These are phyloP conservation scores for Rhynchospora tenuis DNA, from an alignment of 176 grass and related monocot genomes.

Conservation along the genomic window DNA sequence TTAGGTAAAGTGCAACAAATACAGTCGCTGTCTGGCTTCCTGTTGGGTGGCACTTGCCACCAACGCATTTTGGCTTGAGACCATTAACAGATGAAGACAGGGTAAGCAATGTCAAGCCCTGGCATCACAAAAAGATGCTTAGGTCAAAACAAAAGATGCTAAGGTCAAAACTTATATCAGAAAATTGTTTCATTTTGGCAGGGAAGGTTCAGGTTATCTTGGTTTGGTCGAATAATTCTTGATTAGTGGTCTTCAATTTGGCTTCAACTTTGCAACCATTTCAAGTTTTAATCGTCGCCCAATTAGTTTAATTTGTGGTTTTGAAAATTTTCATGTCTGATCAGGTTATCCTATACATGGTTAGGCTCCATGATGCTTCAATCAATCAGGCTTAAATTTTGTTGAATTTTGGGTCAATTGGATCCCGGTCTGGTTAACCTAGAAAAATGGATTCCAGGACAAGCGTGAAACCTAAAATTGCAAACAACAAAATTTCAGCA, in stretches of 20 bases:
- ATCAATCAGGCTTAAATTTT: not conserved
- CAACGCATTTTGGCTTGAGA: constrained; percentile 36
- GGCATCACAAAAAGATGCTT: not conserved
- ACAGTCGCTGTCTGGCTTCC: constrained; percentile 30
- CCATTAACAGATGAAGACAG: constrained; percentile 50
- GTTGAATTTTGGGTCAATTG: not conserved
- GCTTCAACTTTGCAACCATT: not conserved
- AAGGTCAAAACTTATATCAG: not conserved
- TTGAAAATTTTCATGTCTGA: not conserved
- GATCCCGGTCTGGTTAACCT: not conserved
- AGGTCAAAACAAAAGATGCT: not conserved
- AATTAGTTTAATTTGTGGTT: not conserved
- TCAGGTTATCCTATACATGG: not conserved
- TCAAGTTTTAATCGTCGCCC: not conserved
- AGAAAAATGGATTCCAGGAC: not conserved
- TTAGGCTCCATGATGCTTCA: not conserved
- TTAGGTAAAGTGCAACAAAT: constrained; percentile 61
- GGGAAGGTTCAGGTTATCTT: not conserved
- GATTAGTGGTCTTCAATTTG: not conserved
- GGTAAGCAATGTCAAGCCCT: constrained; percentile 63
- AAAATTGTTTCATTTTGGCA: not conserved
- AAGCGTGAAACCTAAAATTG: not conserved
- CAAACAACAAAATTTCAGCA: not conserved
- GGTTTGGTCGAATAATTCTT: not conserved
- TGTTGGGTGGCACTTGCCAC: constrained; percentile 43